Base-by-base conservation (phyloP, 2,329 filamentous ascomycete genomes). In the Gaeumannomyces tritici region DNA sequence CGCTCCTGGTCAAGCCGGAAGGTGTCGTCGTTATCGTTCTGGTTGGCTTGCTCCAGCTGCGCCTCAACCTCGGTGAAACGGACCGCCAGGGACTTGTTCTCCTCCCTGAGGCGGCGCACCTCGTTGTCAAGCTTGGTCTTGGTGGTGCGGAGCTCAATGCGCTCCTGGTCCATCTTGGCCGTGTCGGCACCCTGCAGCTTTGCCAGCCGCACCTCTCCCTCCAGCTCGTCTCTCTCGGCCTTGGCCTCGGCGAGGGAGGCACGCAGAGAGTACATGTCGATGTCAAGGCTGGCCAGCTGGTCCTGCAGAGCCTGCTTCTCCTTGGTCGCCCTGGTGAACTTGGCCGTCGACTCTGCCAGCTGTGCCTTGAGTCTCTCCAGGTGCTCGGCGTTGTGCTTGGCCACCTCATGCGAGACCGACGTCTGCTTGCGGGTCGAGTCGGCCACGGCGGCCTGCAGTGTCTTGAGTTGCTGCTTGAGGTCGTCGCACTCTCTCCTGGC, bases 1-100 rank as follows among this genome's bases (percentile, higher is more conserved):
- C 87, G 86, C 69, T 91, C 89, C 65, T 87, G 83, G 66, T 90
- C 88, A 58, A 89, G 72, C 18, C 81, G 82, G 66, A 84, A 81
- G 1, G 81, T 83, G 63, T 87, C 83, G 62, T 81, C 81, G 60
- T 82, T 83, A 24, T 51, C 42, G 61, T 83, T 80, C 51, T 83
- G 78, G 64, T 77, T 78, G 24, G 78, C 70, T 28, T 79, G 78
- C 57, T 80, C 79, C 26, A 90, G 75, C 68, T 88, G 84, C 31
- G 75, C 80, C 62, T 87, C 82, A 24, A 90, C 73, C 69, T 89
- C 86, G 67, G 89, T 26, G 27, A 61, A 55, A 21, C 55, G 51
- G 29, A 33, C 55, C 26, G 55, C n/a, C 35, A 61, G 54, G 6
- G 60, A 61, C 33, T 42, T 57, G 60, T 61, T 61, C 33, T 61